phyloP scores from a whole-genome alignment of 495 filamentous ascomycete species.

The Bacidia gigantensis region DNA sequence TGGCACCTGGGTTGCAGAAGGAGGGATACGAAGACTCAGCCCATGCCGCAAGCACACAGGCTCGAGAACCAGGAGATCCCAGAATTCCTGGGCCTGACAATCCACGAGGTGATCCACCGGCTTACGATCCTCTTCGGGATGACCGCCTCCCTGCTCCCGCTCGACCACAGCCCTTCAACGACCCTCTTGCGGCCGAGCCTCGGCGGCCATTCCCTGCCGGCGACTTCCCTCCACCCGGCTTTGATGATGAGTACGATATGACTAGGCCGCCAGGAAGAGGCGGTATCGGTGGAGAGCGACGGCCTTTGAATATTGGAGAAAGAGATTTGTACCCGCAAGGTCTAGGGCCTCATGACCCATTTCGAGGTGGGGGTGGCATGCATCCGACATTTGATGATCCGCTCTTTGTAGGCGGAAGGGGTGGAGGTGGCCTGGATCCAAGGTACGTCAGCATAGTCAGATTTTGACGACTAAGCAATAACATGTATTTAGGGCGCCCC shows the following conservation, averaged over 20 bases:
- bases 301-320: constrained; percentile 57
- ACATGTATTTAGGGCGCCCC: constrained; percentile 32
- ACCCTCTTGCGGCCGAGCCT: constrained; percentile 49
- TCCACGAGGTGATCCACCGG: constrained; percentile 23
- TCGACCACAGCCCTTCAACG: constrained; percentile 51
- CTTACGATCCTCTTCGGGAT: constrained; percentile 38
- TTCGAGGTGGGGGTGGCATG: constrained; percentile 66
- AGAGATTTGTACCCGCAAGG: constrained; percentile 81
- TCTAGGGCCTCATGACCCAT: constrained; percentile 70
- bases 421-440: constrained; percentile 26
- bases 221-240: constrained; percentile 78
- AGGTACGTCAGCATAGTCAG: constrained; percentile 16
- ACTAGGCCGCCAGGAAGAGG: constrained; percentile 46
- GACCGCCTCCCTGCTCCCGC: constrained; percentile 42
- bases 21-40: constrained; percentile 55
- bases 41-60: constrained; percentile 12
- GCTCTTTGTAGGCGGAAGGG: constrained; percentile 54
- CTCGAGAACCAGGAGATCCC: neutral
- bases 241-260: constrained; percentile 88
- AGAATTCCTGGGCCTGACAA: constrained; percentile 18
- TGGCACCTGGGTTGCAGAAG: constrained; percentile 60
- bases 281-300: constrained; percentile 33
- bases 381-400: constrained; percentile 93
- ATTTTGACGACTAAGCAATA: neutral
- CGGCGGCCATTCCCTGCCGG: constrained; percentile 51